Evolutionary conservation across 1,139 yeast genomes (phyloP), one percentile per base, ranked within the genome.

Genomic region (Protomyces inundatus): DNA sequence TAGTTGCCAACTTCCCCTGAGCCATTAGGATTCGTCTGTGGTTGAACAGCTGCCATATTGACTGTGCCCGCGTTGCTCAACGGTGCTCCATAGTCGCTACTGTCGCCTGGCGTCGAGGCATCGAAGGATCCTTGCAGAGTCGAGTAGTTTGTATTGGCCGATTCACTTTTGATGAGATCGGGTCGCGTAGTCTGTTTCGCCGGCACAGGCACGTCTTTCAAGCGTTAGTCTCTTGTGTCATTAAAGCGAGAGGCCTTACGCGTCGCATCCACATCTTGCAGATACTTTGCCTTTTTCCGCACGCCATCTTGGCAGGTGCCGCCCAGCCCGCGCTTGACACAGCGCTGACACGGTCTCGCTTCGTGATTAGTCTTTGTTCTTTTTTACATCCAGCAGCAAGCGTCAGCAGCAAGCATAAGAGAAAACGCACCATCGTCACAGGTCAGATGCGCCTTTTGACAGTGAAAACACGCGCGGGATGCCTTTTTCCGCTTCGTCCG

Each of bases 221-320:
- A 23, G 23, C 23, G 23, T 23, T 23, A 23, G 23, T 23, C 23
- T 23, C 23, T 23, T 1, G 1, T 1, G 23, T 23, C 23, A 23
- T 23, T 2, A 23, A 23, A 23, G 23, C 23, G 23, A 23, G 16
- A 59, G 50, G 16, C 42, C 66, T 5, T 34, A 52, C 66, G 54
- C 30, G 37, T 53, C 10, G 42, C 50, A 14, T 58, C 63, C 10
- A 68, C 73, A 45, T 74, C 78, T 30, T 70, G 79, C 61, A 91
- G 75, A 70, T 91, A 91, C 73, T 91, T 91, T 73, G 90, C 89
- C 69, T 83, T 80, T 76, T 91, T 91, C 59, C 98, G 77, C 0
- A 95, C 95, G 4, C 97, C 97, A 77, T 91, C 97, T 57, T 84
- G 84, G 76, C 98, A 91, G 0, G 88, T 79, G n/a, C 77, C 81